A percentile compares a stretch with the other conserved stretches of the same genome.
phyloP scores from a whole-genome alignment of 2,329 filamentous ascomycete genomes.

The Cytospora piceae region DNA sequence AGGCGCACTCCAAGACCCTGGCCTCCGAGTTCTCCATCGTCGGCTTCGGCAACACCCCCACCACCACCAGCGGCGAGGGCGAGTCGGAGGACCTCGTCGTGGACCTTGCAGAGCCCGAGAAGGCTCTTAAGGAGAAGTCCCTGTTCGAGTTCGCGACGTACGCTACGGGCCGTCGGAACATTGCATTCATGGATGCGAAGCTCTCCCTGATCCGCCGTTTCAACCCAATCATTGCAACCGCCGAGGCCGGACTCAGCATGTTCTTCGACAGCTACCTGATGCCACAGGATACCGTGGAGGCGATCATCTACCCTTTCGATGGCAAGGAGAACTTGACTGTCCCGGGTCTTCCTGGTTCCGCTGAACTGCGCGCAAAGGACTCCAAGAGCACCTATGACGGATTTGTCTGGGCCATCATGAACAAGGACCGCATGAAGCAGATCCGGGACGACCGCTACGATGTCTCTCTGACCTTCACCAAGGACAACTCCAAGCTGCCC shows the following conservation, averaged over 20 bases:
- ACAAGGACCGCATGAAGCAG: slow-evolving; percentile 91
- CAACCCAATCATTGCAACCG: slow-evolving; percentile 68
- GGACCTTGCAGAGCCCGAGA: slow-evolving; percentile 45
- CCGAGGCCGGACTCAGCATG: slow-evolving; percentile 72
- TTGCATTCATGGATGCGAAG: slow-evolving; percentile 87
- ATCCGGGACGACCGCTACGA: slow-evolving; percentile 94
- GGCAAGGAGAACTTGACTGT: slow-evolving; percentile 84
- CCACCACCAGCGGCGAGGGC: slow-evolving; percentile 48
- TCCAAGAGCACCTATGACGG: slow-evolving; percentile 76
- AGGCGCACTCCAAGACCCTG: slow-evolving; percentile 72
- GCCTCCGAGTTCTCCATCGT: slow-evolving; percentile 84
- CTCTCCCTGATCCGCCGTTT: slow-evolving; percentile 82
- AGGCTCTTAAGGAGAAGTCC: slow-evolving; percentile 79
- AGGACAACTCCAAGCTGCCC: slow-evolving; percentile 89
- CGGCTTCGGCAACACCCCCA: slow-evolving; percentile 68
- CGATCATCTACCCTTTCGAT: slow-evolving; percentile 85
- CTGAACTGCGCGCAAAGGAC: slow-evolving; percentile 59
- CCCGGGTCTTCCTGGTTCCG: slow-evolving; percentile 63
- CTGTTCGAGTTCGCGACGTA: slow-evolving; percentile 87
- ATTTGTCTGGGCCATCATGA: slow-evolving; percentile 93
- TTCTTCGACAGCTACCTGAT: slow-evolving; percentile 77
- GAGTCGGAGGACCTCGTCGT: slow-evolving; percentile 64
- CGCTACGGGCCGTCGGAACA: slow-evolving; percentile 88
- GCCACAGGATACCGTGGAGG: slow-evolving; percentile 75
- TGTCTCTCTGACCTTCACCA: slow-evolving; percentile 87